Conservation (phyloP, 805 yeast species). For the Saturnispora halmiae region DNA sequence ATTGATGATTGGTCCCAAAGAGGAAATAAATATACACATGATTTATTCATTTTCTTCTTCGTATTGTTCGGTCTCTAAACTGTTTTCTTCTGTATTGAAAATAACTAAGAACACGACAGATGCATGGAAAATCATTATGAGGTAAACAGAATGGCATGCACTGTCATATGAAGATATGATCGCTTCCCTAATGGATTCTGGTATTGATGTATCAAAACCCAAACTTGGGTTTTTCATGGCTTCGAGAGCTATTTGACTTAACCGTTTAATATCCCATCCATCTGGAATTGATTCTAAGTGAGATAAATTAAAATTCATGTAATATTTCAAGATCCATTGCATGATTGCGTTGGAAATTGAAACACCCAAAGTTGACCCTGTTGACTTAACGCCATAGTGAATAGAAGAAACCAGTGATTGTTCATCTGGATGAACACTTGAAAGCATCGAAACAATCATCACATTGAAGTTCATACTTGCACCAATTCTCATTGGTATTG, state of each 20-base stretch:
- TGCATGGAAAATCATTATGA: neutral
- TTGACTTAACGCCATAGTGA: slow-evolving; percentile 58
- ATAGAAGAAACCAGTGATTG: slow-evolving; percentile 85
- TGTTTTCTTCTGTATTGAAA: neutral
- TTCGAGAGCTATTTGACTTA: neutral
- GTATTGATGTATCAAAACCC: neutral
- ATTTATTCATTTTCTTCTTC: slow-evolving; percentile 21
- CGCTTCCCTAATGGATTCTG: neutral
- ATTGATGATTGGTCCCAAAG: too few relatives aligned
- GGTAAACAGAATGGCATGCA: slow-evolving; percentile 1
- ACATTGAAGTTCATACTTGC: slow-evolving; percentile 61
- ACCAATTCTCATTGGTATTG: slow-evolving; percentile 51
- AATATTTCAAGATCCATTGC: neutral
- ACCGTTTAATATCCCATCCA: neutral
- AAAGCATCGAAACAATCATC: slow-evolving; percentile 61
- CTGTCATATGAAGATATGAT: neutral
- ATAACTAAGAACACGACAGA: neutral
- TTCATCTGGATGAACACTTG: slow-evolving; percentile 55
- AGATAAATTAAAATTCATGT: neutral
- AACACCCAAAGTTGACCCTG: slow-evolving; percentile 46
- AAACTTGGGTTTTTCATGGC: slow-evolving; percentile 1
- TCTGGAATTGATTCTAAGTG: neutral
- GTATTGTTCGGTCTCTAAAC: neutral
- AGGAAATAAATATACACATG: neutral
- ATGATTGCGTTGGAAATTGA: slow-evolving; percentile 35